Evolutionary conservation across 495 filamentous ascomycete species (phyloP), one percentile per base, ranked within the genome.

Genomic region (Penicillium robsamsonii): DNA sequence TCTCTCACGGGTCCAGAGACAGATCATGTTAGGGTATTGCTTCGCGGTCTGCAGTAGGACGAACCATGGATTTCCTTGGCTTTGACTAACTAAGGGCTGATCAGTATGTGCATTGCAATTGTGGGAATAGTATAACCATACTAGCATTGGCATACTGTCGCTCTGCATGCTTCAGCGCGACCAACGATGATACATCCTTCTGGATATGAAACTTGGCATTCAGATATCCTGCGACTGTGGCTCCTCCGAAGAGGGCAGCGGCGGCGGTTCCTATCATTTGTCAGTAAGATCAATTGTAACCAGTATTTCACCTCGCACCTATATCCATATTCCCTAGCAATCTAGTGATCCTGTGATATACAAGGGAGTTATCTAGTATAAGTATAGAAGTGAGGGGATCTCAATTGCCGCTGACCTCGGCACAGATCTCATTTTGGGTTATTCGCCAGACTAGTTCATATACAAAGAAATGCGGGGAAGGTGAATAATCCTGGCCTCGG

Each of bases 121-220:
- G 66, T 51, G 27, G 22, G 4, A 4, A 27, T 18, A 4, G 38
- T 37, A 18, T 11, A 10, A n/a, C 55, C 46, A 27, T 67, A 74
- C 74, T 57, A 20, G 70, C 72, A 44, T 60, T 65, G 38, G 63
- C 57, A 58, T 73, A 74, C 31, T 71, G 57, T 11, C 75, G 72
- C 43, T 73, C 67, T n/a, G 70, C 63, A 33, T 62, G 63, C 12
- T 62, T 71, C 45, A 58, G 33, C 18, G 33, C 62, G 27, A 62
- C 73, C 45, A 83, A 40, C 2, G 44, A 57, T 2, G 61, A 50
- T 22, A 87, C 42, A 68, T 91, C 88, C 62, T 89, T 84, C 30
- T 62, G 55, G 46, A 91, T 54, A 63, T 86, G 80, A 51, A 80
- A 85, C 74, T 87, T 89, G 50, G 84, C 89, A 58, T 91, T 82